Evolutionary conservation across 768 basidiomycete species (phyloP).

Genomic region (Brasilioporus rufonigricans): DNA sequence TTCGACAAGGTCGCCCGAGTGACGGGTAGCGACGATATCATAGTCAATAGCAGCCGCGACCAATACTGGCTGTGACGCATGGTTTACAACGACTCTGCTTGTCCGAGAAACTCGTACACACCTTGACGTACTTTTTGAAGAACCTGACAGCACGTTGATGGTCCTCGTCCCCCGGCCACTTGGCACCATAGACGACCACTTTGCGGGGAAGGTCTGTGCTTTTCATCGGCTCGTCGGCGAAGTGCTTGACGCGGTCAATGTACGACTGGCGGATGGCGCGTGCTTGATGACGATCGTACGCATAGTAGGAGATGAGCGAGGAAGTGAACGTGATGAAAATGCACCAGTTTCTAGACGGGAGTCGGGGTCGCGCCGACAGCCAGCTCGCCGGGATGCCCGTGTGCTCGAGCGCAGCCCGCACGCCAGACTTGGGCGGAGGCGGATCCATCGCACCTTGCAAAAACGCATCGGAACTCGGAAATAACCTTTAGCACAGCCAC

Average conservation of each 20-base stretch:
- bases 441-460: slow-evolving; percentile 6
- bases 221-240: slow-evolving; percentile 67
- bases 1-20: slow-evolving; percentile 82
- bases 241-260: slow-evolving; percentile 70
- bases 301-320: slow-evolving; percentile 66
- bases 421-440: slow-evolving; percentile 45
- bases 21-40: slow-evolving; percentile 73
- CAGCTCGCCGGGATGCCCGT: slow-evolving; percentile 72
- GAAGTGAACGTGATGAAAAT: slow-evolving; percentile 84
- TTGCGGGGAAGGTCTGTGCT: slow-evolving; percentile 69
- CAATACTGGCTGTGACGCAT: slow-evolving; percentile 70
- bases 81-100: not conserved
- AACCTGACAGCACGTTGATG: slow-evolving; percentile 78
- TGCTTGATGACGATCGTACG: slow-evolving; percentile 86
- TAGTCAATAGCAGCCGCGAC: slow-evolving; percentile 96
- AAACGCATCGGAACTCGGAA: slow-evolving; percentile 20
- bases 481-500: slow-evolving; percentile 22
- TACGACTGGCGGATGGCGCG: slow-evolving; percentile 75
- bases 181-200: slow-evolving; percentile 82
- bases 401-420: slow-evolving; percentile 61
- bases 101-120: slow-evolving; percentile 37
- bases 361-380: slow-evolving; percentile 78
- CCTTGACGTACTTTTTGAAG: slow-evolving; percentile 98
- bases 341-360: slow-evolving; percentile 92
- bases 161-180: slow-evolving; percentile 96